Evolutionary conservation across 345 rosid genomes (phyloP), one percentile per base, ranked within the genome.

Genomic region (Eucalyptus viminalis): DNA sequence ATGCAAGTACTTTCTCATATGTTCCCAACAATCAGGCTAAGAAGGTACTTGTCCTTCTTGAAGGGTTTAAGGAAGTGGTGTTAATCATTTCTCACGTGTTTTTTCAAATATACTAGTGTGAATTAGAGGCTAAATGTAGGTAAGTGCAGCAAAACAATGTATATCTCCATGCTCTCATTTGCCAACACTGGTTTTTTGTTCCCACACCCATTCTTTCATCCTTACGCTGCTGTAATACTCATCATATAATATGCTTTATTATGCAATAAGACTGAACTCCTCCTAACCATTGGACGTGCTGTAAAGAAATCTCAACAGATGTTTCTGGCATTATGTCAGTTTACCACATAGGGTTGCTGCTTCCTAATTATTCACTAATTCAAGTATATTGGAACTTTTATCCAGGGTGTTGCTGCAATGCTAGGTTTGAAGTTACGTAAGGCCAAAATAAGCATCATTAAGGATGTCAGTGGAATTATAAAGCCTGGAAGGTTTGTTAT

Each of bases 401-500:
- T 90, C 29, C 94, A 97, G 99, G 93, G 49, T 4, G 72, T 95
- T 87, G 50, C 85, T 11, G 93, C 90, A 90, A 89, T 92, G 53
- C 85, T 89, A 44, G 93, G 95, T 89, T 92, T 89, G 5, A 93
- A 85, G 88, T 89, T 91, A 87, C 89, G 49, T 40, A 91, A 92
- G 89, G 95, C 95, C 44, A 95, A 93, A 87, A 94, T 96, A 86
- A 93, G 88, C 90, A 91, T 97, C 88, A 90, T 96, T 40, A 91
- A 90, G 58, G 93, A 91, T 91, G 95, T 91, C 40, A 93, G 91
- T 11, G 98, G 97, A 69, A 89, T 92, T 87, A 90, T 96, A 49
- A 95, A 91, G 51, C 98, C 99, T 10, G 94, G 95, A 93, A 95
- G 97, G 99, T 95, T 88, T 15, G 86, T 86, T 49, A 47, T 37